Percentiles rank a stretch among this genome's conserved stretches.
Conservation (phyloP, 1,139 yeast genomes). For the Debaryomyces psychrophilus region DNA sequence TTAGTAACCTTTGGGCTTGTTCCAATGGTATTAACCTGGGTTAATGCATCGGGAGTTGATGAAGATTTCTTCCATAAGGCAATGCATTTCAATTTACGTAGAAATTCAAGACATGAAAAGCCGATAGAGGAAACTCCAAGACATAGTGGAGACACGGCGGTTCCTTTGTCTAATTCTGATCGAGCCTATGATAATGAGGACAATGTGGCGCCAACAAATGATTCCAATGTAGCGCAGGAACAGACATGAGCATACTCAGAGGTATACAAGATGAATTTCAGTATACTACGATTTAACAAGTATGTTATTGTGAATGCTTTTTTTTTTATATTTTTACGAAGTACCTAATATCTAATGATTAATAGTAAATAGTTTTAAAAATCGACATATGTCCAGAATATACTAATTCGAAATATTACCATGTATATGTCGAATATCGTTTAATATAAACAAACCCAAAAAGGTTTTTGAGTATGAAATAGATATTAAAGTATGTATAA, state of each 20-base stretch:
- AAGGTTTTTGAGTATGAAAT: neutral
- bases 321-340: neutral
- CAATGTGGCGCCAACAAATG: neutral
- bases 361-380: constrained; percentile 2
- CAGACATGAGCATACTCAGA: neutral
- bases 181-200: neutral
- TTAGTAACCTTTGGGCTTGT: constrained; percentile 46
- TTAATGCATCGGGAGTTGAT: constrained; percentile 32
- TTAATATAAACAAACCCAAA: neutral
- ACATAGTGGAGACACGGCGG: constrained; percentile 41
- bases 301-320: neutral
- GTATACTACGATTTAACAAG: neutral
- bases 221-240: neutral
- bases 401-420: neutral
- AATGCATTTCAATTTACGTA: constrained; percentile 18
- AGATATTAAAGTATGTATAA: neutral
- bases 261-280: neutral
- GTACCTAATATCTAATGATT: constrained; percentile 1
- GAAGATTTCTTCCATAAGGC: constrained; percentile 34
- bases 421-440: neutral
- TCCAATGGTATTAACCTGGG: constrained; percentile 42
- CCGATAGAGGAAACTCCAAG: constrained; percentile 33
- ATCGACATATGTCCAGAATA: constrained; percentile 2
- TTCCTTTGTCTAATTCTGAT: constrained; percentile 15
- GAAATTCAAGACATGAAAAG: constrained; percentile 20